Evolutionary conservation across 768 basidiomycete genomes (phyloP).

Genomic region (Asterophora lycoperdoides): DNA sequence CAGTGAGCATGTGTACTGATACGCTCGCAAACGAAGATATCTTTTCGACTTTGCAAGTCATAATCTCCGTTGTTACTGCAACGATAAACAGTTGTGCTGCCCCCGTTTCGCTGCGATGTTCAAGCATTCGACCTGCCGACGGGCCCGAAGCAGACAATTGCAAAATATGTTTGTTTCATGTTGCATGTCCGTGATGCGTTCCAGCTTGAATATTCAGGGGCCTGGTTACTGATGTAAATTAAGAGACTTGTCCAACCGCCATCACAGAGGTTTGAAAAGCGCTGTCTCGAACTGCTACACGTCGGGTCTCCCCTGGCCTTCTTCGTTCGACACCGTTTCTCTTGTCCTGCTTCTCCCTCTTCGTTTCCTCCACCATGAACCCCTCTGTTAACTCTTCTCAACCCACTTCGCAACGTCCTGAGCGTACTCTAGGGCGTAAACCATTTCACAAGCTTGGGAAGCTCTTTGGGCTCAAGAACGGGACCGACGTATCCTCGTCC

Average conservation of each 20-base stretch:
- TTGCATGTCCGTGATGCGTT: conserved; percentile 8
- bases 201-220: conserved; percentile 8
- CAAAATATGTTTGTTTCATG: not conserved
- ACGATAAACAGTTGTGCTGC: too few relatives aligned
- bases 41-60: too few relatives aligned
- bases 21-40: too few relatives aligned
- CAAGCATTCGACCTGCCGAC: not conserved
- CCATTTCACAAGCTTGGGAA: conserved; percentile 10
- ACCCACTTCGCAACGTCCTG: not conserved
- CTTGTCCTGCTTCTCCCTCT: not conserved
- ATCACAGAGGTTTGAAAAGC: conserved; percentile 10
- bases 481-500: not conserved
- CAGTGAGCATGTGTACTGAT: too few relatives aligned
- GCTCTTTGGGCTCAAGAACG: conserved; percentile 7
- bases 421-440: not conserved
- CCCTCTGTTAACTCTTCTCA: not conserved
- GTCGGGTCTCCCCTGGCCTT: conserved; percentile 2
- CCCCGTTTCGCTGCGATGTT: too few relatives aligned
- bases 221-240: conserved; percentile 15
- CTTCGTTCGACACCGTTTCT: not conserved
- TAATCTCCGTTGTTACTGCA: too few relatives aligned
- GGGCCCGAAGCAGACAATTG: conserved; percentile 8
- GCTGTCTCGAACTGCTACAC: not conserved
- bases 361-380: conserved; percentile 4
- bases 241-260: conserved; percentile 10